Conservation (phyloP, 163 green algal species). For the Chlamydomonas reinhardtii region DNA sequence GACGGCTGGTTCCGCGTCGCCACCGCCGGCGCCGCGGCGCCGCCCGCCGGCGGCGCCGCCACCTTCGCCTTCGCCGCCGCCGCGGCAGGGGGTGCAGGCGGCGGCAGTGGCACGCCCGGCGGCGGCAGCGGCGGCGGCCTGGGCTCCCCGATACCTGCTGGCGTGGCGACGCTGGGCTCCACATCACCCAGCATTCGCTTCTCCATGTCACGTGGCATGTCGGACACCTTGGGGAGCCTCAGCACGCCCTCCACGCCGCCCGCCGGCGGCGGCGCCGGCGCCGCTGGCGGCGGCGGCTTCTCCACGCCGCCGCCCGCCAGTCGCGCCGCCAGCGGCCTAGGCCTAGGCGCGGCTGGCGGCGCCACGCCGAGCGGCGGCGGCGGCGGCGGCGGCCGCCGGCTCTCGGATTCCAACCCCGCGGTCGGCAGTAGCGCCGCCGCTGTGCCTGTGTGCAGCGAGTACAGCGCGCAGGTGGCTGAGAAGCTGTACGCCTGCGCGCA, state of each 20-base stretch:
- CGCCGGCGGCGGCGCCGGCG: not conserved
- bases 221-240: not conserved
- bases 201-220: not conserved
- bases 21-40: conserved; percentile 33
- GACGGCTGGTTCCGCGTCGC: conserved; percentile 66
- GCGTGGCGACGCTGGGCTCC: too few relatives aligned
- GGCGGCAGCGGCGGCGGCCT: not conserved
- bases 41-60: not conserved
- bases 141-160: too few relatives aligned
- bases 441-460: conserved; percentile 54
- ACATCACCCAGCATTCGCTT: not conserved
- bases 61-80: not conserved
- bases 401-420: too few relatives aligned
- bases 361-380: not conserved
- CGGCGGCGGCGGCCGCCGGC: not conserved
- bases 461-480: conserved; percentile 60
- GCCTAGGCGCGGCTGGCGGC: not conserved
- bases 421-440: not conserved
- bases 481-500: conserved; percentile 56
- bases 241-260: not conserved
- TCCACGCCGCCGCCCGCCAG: not conserved
- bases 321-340: not conserved
- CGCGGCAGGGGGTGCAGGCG: not conserved
- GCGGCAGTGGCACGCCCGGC: not conserved
- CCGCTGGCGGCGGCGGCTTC: not conserved